Base-by-base conservation (phyloP, 73 alveolate genomes). In the Blepharisma stoltei region DNA sequence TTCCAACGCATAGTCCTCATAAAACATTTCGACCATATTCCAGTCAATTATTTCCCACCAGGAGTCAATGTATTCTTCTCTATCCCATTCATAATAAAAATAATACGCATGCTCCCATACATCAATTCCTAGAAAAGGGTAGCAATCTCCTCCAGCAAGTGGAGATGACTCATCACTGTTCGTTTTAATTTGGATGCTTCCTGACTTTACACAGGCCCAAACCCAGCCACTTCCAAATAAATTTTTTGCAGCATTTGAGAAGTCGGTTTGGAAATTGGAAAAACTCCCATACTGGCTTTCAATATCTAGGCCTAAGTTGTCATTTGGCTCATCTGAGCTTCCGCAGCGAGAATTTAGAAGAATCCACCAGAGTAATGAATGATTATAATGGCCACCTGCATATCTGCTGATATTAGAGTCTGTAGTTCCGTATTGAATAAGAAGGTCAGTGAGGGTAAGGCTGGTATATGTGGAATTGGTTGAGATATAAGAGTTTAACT, bases 81-180 rank as follows among this genome's bases (percentile, higher is more conserved):
- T 18, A 4, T 46, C 41, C 67, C 65, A 44, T 9, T 14, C 5
- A 44, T 69, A 69, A 44, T 18, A 44, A 44, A 69, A 69, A n/a
- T 69, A 23, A 69, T 69, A 69, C n/a, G 79, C 79, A 43, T 69
- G 79, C 27, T 69, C 79, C 79, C 79, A 69, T 7, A 69, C 41
- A 44, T 69, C 79, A 11, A 69, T 38, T 25, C 55, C 79, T n/a
- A 69, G 18, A 5, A 69, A 14, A 7, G 79, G 79, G 41, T 14
- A 14, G 27, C 11, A 18, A 4, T 65, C 20, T 18, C 80, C 71
- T 46, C 27, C 76, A 37, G 76, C 79, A 9, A 69, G 20, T 14
- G 65, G 55, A 20, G n/a, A 9, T 18, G 11, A 69, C 60, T 76
- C 55, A n/a, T 76, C 66, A 9, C 54, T 21, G 9, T 20, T 76